Base-by-base conservation (phyloP, 2,329 filamentous ascomycete species). In the Uncinocarpus reesii region DNA sequence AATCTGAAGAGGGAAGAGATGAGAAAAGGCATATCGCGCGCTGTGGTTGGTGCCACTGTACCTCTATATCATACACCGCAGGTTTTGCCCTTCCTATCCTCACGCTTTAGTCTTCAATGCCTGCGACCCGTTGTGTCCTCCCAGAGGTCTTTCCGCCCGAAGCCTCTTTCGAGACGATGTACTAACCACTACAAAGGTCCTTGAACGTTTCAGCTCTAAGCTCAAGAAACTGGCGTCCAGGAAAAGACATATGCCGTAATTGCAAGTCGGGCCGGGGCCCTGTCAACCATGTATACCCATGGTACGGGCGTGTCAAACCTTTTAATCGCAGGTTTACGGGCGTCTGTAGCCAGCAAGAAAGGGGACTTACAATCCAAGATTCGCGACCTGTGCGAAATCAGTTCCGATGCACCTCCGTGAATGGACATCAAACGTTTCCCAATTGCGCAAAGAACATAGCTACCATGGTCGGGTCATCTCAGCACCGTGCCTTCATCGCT, bases 401-500 rank as follows among this genome's bases (percentile, higher is more conserved):
- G n/a, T n/a, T n/a, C 6, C 34, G n/a, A 42, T 11, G 42, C 51
- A 43, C 50, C 46, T 50, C 28, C n/a, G n/a, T n/a, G n/a, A n/a
- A n/a, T n/a, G n/a, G n/a, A n/a, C n/a, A n/a, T 53, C 23, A 42
- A 5, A 18, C 20, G 1, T 18, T 18, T 51, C 20, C 28, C 48
- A 47, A 41, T 69, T 68, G 53, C 65, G 66, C 28, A 31, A 29
- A 16, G 37, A 42, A n/a, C 15, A 21, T 20, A 24, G n/a, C 24
- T 34, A 37, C 28, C 7, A 43, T 45, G 47, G 15, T 28, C n/a
- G 23, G 11, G 20, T 20, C 20, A 26, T 24, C 44, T 4, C 34
- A 29, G 21, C 49, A 45, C 42, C 44, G 50, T 47, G 87, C 84
- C 0, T 94, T 86, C 63, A 79, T 98, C 58, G 92, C 90, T 6